Conservation (phyloP, 768 basidiomycete species). For the Astraeus odoratus region DNA sequence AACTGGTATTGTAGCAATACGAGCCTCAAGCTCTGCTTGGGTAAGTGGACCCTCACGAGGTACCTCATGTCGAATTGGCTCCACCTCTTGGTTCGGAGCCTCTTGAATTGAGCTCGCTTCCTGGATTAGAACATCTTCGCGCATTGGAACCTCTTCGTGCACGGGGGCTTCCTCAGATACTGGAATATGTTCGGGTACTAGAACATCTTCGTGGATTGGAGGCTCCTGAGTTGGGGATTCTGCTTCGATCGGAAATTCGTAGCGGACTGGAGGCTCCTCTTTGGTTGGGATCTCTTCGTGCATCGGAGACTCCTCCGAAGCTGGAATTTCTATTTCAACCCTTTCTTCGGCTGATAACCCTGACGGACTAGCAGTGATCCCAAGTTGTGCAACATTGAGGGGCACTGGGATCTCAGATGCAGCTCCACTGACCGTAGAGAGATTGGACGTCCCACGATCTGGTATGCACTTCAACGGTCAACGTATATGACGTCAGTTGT, state of each 20-base stretch:
- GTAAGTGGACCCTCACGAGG: conserved; percentile 6
- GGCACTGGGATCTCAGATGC: conserved; percentile 41
- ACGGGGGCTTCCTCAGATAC: too few relatives aligned
- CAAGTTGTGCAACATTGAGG: conserved; percentile 15
- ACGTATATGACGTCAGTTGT: conserved; percentile 1
- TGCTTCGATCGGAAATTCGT: too few relatives aligned
- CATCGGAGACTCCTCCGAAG: conserved; percentile 13
- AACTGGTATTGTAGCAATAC: conserved; percentile 20
- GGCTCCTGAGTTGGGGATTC: too few relatives aligned
- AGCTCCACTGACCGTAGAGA: conserved; percentile 42
- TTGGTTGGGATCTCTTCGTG: too few relatives aligned
- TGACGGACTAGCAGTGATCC: conserved; percentile 22
- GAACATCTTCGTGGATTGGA: too few relatives aligned
- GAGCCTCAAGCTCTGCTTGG: conserved; percentile 18
- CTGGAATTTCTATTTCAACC: conserved; percentile 10
- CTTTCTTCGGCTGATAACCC: conserved; percentile 15
- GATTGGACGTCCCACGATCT: conserved; percentile 34
- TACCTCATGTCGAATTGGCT: too few relatives aligned
- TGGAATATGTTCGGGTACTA: too few relatives aligned
- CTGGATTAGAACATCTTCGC: too few relatives aligned
- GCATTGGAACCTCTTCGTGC: too few relatives aligned
- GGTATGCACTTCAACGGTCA: neutral
- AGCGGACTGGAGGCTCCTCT: too few relatives aligned
- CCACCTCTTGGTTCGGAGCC: too few relatives aligned
- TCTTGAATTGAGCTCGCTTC: too few relatives aligned